Percentiles rank a stretch among this genome's conserved stretches.
phyloP scores from a whole-genome alignment of 441 rosid genomes.

The Populus hybrid region DNA sequence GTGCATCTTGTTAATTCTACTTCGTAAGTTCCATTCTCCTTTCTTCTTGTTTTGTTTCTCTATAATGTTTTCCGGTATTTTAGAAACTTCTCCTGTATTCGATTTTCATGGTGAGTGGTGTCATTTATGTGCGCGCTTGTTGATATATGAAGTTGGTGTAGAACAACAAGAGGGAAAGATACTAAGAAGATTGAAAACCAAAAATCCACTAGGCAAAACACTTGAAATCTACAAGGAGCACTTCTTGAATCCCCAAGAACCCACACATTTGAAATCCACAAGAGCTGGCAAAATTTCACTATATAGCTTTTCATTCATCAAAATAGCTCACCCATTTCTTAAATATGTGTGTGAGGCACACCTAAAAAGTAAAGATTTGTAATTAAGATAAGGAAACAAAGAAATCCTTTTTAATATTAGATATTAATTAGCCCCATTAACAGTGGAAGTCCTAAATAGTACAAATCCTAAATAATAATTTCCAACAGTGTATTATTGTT shows the following conservation, averaged over 20 bases:
- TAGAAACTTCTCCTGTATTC: neutral
- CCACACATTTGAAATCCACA: neutral
- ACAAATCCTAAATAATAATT: neutral
- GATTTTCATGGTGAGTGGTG: neutral
- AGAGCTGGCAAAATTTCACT: neutral
- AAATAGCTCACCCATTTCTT: neutral
- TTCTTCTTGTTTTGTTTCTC: neutral
- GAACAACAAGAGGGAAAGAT: neutral
- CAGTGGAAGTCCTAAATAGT: neutral
- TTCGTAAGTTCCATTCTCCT: constrained; percentile 53
- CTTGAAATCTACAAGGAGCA: neutral
- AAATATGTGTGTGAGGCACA: neutral
- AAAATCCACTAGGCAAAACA: neutral
- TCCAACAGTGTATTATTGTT: neutral
- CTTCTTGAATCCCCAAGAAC: neutral
- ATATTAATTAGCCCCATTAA: neutral
- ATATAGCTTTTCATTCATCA: neutral
- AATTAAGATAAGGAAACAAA: neutral
- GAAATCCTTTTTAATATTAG: neutral
- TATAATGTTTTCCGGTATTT: neutral
- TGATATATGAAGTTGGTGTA: neutral
- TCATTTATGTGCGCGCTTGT: neutral
- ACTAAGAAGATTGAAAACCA: neutral
- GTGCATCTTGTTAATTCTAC: constrained; percentile 99
- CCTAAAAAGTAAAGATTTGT: neutral